phyloP scores from a whole-genome alignment of 2,329 filamentous ascomycete species.

The Talaromyces amestolkiae region DNA sequence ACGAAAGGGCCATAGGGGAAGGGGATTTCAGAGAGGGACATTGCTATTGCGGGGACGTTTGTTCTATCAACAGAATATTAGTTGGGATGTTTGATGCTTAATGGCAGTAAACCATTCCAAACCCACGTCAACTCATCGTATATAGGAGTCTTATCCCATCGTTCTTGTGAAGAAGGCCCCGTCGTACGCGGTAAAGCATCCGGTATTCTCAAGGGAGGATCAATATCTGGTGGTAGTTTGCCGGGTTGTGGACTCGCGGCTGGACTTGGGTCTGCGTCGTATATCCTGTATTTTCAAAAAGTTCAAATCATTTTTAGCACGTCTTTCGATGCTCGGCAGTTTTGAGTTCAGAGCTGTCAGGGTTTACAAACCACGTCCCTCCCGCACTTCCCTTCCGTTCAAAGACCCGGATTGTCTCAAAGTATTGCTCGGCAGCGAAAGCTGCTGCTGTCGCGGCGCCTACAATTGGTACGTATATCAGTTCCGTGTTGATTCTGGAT shows the following conservation, averaged over 20 bases:
- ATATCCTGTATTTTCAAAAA: constrained; percentile 28
- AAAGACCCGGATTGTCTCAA: constrained; percentile 35
- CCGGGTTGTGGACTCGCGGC: constrained; percentile 28
- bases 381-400: constrained; percentile 35
- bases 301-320: background rate
- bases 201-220: constrained; percentile 32
- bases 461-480: background rate
- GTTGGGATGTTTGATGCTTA: no score
- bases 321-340: background rate
- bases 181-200: constrained; percentile 27
- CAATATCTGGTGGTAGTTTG: constrained; percentile 31
- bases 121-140: constrained; percentile 33
- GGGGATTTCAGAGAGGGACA: constrained; percentile 49
- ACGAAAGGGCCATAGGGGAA: constrained; percentile 58
- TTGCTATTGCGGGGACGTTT: constrained; percentile 41
- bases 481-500: background rate
- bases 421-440: constrained; percentile 34
- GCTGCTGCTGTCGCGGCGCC: constrained; percentile 34
- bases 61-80: constrained; percentile 22
- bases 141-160: constrained; percentile 37
- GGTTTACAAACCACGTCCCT: constrained; percentile 32
- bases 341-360: background rate
- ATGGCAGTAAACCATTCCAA: no score
- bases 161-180: constrained; percentile 27
- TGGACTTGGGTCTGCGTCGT: constrained; percentile 34